phyloP scores from a whole-genome alignment of 75 land plant genomes.

The Cryptomeria japonica region DNA sequence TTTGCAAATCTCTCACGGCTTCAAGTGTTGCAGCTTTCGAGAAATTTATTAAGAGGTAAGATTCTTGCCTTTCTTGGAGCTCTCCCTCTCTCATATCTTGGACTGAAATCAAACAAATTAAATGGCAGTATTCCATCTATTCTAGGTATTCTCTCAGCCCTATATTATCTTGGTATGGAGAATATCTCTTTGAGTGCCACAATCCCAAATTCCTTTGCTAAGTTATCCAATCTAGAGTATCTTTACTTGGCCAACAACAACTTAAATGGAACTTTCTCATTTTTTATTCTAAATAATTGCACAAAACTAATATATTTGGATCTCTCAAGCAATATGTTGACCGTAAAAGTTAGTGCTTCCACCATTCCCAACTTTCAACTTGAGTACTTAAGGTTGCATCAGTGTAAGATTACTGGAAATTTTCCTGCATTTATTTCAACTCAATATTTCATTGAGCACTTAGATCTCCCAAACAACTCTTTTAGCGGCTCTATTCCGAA shows the following conservation, averaged over 20 bases:
- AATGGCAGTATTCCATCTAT: too few species aligned
- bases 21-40: too few species aligned
- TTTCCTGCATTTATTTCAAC: neutral
- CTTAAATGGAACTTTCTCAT: neutral
- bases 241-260: neutral
- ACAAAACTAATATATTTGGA: neutral
- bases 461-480: conserved; percentile 1
- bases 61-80: too few species aligned
- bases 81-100: too few species aligned
- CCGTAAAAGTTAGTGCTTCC: too few species aligned
- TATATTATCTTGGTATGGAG: neutral
- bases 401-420: neutral
- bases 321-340: neutral
- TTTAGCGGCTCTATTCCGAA: too few species aligned
- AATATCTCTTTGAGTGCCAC: neutral
- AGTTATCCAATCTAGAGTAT: neutral
- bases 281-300: neutral
- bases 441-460: neutral
- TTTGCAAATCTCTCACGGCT: too few species aligned
- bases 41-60: too few species aligned
- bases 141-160: neutral
- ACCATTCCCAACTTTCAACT: neutral
- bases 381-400: too few species aligned
- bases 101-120: too few species aligned
- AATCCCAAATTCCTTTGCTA: neutral